phyloP scores from a whole-genome alignment of 441 rosid species.

The Adansonia gregorii region DNA sequence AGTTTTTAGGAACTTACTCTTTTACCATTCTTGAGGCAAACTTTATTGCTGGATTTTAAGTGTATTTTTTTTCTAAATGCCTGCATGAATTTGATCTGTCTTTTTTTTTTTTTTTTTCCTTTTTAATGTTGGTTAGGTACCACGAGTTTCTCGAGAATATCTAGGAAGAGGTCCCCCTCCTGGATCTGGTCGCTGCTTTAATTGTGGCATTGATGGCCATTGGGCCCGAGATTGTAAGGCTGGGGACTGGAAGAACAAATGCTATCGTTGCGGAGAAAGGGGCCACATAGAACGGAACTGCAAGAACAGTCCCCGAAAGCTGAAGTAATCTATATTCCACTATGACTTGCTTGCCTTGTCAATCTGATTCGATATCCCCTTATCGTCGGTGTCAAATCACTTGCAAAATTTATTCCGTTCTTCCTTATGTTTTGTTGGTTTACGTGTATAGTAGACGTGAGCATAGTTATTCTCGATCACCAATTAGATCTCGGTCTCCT shows the following conservation, averaged over 20 bases:
- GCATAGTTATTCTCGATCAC: slow-evolving; percentile 69
- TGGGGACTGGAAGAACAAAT: slow-evolving; percentile 85
- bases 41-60: background rate
- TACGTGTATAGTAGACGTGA: slow-evolving; percentile 38
- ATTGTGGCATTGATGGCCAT: slow-evolving; percentile 88
- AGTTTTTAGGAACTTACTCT: slow-evolving; percentile 9
- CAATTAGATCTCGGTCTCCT: slow-evolving; percentile 55
- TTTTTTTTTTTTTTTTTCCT: background rate
- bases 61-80: background rate
- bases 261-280: slow-evolving; percentile 77
- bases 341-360: background rate
- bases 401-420: background rate
- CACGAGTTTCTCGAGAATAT: slow-evolving; percentile 73
- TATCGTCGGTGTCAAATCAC: background rate
- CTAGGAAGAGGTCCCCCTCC: slow-evolving; percentile 83
- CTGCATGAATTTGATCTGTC: background rate
- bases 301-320: slow-evolving; percentile 73
- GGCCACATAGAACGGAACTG: slow-evolving; percentile 81
- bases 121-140: slow-evolving; percentile 40
- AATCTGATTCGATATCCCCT: background rate
- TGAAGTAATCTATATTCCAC: slow-evolving; percentile 41
- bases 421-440: background rate
- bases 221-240: slow-evolving; percentile 90
- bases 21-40: background rate
- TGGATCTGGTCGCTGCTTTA: slow-evolving; percentile 84